phyloP scores from a whole-genome alignment of 768 basidiomycete genomes.

The Termitomyces sp. region DNA sequence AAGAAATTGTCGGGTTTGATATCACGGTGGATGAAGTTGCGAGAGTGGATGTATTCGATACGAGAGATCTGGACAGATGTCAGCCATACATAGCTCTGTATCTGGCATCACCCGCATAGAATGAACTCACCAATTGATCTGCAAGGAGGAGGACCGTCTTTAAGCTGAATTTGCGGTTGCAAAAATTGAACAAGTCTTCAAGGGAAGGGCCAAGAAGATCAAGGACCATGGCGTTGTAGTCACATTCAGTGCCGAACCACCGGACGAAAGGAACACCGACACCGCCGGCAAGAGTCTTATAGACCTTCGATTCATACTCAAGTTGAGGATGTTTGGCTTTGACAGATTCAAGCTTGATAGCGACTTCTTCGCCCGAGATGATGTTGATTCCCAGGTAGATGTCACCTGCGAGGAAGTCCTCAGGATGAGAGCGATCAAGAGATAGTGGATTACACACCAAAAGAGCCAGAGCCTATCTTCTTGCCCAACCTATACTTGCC shows the following conservation, averaged over 20 bases:
- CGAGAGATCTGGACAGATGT: conserved; percentile 74
- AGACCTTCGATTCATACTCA: conserved; percentile 94
- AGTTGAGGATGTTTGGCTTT: conserved; percentile 99
- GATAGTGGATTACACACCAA: conserved; percentile 55
- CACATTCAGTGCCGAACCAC: conserved; percentile 94
- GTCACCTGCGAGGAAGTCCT: conserved; percentile 56
- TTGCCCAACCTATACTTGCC: conserved; percentile 98
- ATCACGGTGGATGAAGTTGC: conserved; percentile 96
- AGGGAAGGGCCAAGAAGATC: conserved; percentile 92
- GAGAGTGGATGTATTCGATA: conserved; percentile 98
- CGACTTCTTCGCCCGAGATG: conserved; percentile 98
- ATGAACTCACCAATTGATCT: conserved; percentile 79
- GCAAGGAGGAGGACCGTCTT: conserved; percentile 97
- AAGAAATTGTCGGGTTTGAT: conserved; percentile 99
- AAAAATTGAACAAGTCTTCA: conserved; percentile 91
- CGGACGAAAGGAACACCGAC: conserved; percentile 98
- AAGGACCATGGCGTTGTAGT: conserved; percentile 99
- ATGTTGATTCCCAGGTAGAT: conserved; percentile 99
- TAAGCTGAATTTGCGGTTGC: conserved; percentile 95
- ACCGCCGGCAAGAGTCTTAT: conserved; percentile 98
- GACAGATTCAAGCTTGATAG: conserved; percentile 99
- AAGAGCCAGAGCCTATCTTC: conserved; percentile 99
- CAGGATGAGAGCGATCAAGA: conserved; percentile 6
- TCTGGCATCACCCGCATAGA: conserved; percentile 16
- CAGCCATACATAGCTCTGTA: conserved; percentile 9